Conservation (phyloP, 176 grass and related monocot genomes). For the Phoenix roebelenii region DNA sequence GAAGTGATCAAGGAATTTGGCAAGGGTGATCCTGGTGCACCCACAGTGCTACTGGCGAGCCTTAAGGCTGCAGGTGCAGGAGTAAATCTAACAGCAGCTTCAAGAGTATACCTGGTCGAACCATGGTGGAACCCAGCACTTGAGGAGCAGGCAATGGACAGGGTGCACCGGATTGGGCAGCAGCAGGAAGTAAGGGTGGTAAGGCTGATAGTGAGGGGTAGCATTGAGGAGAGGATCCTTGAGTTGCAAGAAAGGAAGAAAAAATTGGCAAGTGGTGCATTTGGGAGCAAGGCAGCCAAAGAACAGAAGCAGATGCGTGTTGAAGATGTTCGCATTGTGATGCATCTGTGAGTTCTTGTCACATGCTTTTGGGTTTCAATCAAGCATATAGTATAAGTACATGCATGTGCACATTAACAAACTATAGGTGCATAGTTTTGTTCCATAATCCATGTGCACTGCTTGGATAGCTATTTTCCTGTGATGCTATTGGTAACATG, state of each 20-base stretch:
- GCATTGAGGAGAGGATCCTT: slow-evolving; percentile 84
- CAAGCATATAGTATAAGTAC: no score
- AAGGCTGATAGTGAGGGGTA: slow-evolving; percentile 56
- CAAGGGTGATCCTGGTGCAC: slow-evolving; percentile 26
- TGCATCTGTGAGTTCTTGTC: slow-evolving; percentile 31
- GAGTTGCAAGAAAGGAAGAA: slow-evolving; percentile 75
- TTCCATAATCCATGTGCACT: no score
- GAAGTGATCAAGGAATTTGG: slow-evolving; percentile 56
- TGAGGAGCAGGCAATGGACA: slow-evolving; percentile 96
- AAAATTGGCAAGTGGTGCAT: slow-evolving; percentile 43
- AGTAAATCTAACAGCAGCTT: slow-evolving; percentile 76
- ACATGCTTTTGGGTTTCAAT: slow-evolving; percentile 1
- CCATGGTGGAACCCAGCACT: slow-evolving; percentile 94
- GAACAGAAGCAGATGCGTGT: slow-evolving; percentile 51
- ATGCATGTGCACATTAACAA: no score
- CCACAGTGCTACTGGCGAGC: slow-evolving; percentile 68
- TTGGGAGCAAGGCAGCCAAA: slow-evolving; percentile 46
- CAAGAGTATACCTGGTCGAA: slow-evolving; percentile 76
- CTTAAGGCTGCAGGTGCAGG: slow-evolving; percentile 67
- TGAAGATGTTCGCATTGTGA: slow-evolving; percentile 73
- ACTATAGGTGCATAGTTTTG: no score
- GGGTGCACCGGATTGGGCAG: slow-evolving; percentile 89
- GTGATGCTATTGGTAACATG: no score
- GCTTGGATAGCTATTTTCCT: no score
- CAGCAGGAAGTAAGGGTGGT: slow-evolving; percentile 60